Base-by-base conservation (phyloP, 495 filamentous ascomycete genomes). In the Penicillium robsamsonii region DNA sequence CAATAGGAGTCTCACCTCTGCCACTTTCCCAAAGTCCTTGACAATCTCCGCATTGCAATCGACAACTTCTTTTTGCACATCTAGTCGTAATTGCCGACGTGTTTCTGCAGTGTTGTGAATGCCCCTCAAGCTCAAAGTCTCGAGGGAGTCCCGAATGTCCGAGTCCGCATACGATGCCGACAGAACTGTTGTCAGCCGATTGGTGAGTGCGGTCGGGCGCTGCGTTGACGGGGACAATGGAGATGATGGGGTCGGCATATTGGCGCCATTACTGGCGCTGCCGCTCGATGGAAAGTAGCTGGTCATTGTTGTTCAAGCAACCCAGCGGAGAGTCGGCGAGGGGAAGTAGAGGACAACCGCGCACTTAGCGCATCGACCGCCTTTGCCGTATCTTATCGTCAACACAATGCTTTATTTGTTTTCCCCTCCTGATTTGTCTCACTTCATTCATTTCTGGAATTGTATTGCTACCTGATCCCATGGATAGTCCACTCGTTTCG, bases 1-100 rank as follows among this genome's bases (percentile, higher is more conserved):
- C 27, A 30, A 38, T 22, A 22, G 33, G 31, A n/a, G 31, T 38
- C 68, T 70, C 69, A 96, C 91, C 84, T 95, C 90, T 42, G 92
- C 91, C 40, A 99, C 91, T 59, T 86, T 82, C 25, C 91, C 89
- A 75, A 97, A 97, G 65, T 96, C 93, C 50, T 81, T 75, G 47
- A 99, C 85, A 54, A 99, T 90, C 54, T 91, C 87, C 31, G 87
- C 92, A 85, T 97, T 97, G 73, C 90, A 90, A 56, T 93, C 84
- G 44, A 97, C 90, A 31, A 97, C 88, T 69, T 97, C 92, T 62
- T 89, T 92, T 70, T 97, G 92, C 2, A 95, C 80, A 71, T 96
- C 88, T 1, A 96, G 72, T 30, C 91, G 83, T 12, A 97, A 72
- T 59, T 88, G 86, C 30, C 94, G 84, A 11, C 94, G 80, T 18